Conservation (phyloP, 768 basidiomycete genomes). For the Paxillus involutus region DNA sequence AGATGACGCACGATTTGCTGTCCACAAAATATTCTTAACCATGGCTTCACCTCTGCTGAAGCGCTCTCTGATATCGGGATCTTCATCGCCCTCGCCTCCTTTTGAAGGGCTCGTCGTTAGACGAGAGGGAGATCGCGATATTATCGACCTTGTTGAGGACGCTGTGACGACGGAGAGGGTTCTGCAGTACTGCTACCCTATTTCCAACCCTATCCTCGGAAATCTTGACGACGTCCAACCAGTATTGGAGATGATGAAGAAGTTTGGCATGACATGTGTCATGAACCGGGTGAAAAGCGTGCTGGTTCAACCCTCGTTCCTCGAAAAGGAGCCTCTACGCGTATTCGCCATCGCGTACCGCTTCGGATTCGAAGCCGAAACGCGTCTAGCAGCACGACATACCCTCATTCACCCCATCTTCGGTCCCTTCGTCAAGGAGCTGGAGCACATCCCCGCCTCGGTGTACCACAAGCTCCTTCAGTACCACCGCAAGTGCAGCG, state of each 20-base stretch:
- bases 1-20: constrained; percentile 43
- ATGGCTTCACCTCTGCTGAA: constrained; percentile 43
- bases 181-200: constrained; percentile 38
- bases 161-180: constrained; percentile 30
- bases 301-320: constrained; percentile 25
- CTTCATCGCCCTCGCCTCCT: constrained; percentile 28
- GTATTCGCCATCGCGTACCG: constrained; percentile 41
- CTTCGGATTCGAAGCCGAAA: constrained; percentile 33
- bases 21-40: constrained; percentile 42
- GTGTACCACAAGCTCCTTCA: constrained; percentile 36
- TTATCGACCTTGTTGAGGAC: constrained; percentile 34
- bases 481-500: constrained; percentile 35
- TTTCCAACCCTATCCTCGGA: constrained; percentile 30
- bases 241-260: constrained; percentile 36
- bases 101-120: constrained; percentile 24
- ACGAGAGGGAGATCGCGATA: constrained; percentile 23
- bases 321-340: constrained; percentile 33
- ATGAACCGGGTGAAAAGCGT: constrained; percentile 28
- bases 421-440: constrained; percentile 34
- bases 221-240: constrained; percentile 35
- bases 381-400: constrained; percentile 33
- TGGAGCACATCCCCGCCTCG: constrained; percentile 37
- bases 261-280: constrained; percentile 38
- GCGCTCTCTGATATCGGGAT: constrained; percentile 24
- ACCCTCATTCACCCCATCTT: constrained; percentile 37